phyloP scores from a whole-genome alignment of 1,284 basidiomycete species.

The Ganoderma resinaceum region DNA sequence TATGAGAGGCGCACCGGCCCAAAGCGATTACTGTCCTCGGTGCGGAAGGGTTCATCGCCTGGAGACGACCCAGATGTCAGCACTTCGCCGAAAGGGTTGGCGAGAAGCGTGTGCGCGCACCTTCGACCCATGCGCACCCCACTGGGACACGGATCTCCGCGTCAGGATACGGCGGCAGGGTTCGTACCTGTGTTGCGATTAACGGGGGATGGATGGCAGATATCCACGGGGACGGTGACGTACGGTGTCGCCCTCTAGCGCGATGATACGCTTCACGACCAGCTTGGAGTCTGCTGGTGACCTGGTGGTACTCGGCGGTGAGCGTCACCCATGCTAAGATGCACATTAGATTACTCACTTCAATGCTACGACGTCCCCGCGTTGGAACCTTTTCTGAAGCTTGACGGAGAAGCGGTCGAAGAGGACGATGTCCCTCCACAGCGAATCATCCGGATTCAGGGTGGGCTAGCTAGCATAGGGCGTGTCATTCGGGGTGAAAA shows the following conservation, averaged over 20 bases:
- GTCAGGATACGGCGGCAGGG: slow-evolving; percentile 75
- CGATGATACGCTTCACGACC: slow-evolving; percentile 73
- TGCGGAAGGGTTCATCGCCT: slow-evolving; percentile 73
- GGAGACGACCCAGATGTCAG: background rate
- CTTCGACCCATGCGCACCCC: slow-evolving; percentile 80
- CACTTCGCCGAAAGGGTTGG: background rate
- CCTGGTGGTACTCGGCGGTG: slow-evolving; percentile 44
- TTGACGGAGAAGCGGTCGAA: slow-evolving; percentile 62
- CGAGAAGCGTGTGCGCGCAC: slow-evolving; percentile 42
- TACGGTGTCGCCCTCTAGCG: slow-evolving; percentile 64
- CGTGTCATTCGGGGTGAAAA: background rate
- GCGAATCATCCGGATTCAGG: slow-evolving; percentile 74
- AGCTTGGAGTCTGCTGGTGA: slow-evolving; percentile 65
- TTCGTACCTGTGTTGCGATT: slow-evolving; percentile 50
- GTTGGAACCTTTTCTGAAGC: slow-evolving; percentile 45
- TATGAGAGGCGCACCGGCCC: slow-evolving; percentile 60
- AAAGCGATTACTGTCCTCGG: slow-evolving; percentile 76
- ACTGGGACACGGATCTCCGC: slow-evolving; percentile 58
- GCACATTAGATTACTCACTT: slow-evolving; percentile 45
- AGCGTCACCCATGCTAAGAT: background rate
- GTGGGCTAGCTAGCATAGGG: slow-evolving; percentile 64
- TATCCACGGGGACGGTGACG: slow-evolving; percentile 9
- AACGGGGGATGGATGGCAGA: background rate
- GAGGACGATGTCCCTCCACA: slow-evolving; percentile 65
- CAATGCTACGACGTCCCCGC: slow-evolving; percentile 73